Percentiles rank a stretch among this genome's conserved stretches.
These are phyloP conservation scores for Orbilia ellipsospora DNA, from an alignment of 2,329 filamentous ascomycete genomes.

Conservation along the genomic window DNA sequence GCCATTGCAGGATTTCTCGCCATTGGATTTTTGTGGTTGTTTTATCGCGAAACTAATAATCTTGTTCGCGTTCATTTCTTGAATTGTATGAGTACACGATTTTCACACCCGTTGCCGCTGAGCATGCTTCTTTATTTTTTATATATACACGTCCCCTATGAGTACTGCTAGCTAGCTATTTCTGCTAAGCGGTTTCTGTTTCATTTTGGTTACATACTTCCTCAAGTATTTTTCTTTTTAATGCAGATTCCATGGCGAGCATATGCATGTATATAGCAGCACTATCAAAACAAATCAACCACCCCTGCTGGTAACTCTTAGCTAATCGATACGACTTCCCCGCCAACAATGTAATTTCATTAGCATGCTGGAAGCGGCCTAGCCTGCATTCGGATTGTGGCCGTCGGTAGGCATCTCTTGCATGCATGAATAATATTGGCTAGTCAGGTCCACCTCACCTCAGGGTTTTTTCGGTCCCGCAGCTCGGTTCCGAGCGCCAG, in stretches of 20 bases:
- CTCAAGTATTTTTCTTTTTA: neutral
- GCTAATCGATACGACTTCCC: slow-evolving; percentile 16
- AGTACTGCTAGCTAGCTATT: no score
- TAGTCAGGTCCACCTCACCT: neutral
- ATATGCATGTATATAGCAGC: neutral
- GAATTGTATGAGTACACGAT: slow-evolving; percentile 51
- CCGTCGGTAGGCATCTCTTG: slow-evolving; percentile 21
- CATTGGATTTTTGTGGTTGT: no score
- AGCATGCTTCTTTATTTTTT: slow-evolving; percentile 23
- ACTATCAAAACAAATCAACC: neutral
- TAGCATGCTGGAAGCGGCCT: neutral
- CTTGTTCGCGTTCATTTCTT: slow-evolving; percentile 26
- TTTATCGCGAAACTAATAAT: no score
- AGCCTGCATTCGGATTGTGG: slow-evolving; percentile 49
- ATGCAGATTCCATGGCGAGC: no score
- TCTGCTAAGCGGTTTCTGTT: no score
- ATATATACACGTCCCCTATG: no score
- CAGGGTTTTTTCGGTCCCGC: neutral
- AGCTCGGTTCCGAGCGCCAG: slow-evolving; percentile 36
- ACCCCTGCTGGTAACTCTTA: slow-evolving; percentile 5
- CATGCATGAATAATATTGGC: neutral
- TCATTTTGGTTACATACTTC: neutral
- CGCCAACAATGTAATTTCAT: slow-evolving; percentile 6
- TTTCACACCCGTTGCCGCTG: slow-evolving; percentile 20
- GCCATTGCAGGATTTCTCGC: neutral